These are phyloP conservation scores for Akanthomyces lecanii DNA, from an alignment of 2,329 filamentous ascomycete genomes.

Conservation along the genomic window DNA sequence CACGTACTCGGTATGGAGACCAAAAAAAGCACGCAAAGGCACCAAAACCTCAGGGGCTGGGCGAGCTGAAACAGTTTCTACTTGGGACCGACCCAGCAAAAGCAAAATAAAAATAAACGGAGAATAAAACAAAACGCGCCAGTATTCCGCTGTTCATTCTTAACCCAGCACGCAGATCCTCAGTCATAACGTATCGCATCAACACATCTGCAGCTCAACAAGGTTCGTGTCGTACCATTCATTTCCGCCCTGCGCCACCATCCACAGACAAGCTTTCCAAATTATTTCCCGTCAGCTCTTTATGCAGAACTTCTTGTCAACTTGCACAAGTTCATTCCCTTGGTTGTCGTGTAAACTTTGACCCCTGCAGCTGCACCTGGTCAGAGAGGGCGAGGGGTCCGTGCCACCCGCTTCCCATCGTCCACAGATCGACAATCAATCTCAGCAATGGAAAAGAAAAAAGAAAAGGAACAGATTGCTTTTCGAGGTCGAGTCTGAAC, in stretches of 20 bases:
- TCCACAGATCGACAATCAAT: conserved; percentile 4
- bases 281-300: no score
- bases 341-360: background rate
- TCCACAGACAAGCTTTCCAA: no score
- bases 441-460: background rate
- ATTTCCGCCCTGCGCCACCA: no score
- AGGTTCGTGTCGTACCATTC: background rate
- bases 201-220: background rate
- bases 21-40: background rate
- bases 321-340: background rate
- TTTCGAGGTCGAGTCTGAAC: background rate
- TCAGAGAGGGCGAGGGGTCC: background rate
- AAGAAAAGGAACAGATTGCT: background rate
- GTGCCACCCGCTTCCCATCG: background rate
- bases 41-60: background rate
- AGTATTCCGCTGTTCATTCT: background rate
- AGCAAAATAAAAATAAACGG: background rate
- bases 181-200: background rate
- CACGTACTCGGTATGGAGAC: no score
- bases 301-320: background rate
- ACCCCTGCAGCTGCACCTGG: background rate
- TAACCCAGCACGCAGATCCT: background rate
- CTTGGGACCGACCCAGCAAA: background rate
- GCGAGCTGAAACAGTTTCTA: conserved; percentile 10
- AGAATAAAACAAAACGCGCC: background rate